Evolutionary conservation across 768 basidiomycete genomes (phyloP).

Genomic region (Amanita inopinata): DNA sequence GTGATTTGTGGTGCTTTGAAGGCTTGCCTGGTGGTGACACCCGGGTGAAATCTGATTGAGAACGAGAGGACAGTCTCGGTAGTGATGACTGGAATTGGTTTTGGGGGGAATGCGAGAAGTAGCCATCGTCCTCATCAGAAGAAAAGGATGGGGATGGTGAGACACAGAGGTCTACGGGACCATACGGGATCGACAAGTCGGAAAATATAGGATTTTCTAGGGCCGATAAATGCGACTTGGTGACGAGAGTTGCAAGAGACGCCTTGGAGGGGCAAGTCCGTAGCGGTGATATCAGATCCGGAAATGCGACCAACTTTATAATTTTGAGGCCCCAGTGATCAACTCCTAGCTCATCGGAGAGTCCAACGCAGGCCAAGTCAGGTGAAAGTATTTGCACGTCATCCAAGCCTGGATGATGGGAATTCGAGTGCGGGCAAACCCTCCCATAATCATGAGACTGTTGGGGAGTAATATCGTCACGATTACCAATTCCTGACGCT

Average conservation of each 20-base stretch:
- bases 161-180: slow-evolving; percentile 2
- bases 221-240: slow-evolving; percentile 6
- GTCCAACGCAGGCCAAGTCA: slow-evolving; percentile 68
- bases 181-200: slow-evolving; percentile 5
- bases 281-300: slow-evolving; percentile 48
- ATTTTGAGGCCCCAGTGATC: slow-evolving; percentile 73
- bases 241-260: slow-evolving; percentile 7
- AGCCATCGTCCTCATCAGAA: slow-evolving; percentile 40
- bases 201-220: slow-evolving; percentile 9
- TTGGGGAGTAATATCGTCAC: slow-evolving; percentile 4
- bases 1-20: slow-evolving; percentile 23
- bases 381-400: slow-evolving; percentile 58
- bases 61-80: slow-evolving; percentile 29
- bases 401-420: slow-evolving; percentile 43
- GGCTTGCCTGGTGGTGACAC: slow-evolving; percentile 22
- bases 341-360: slow-evolving; percentile 52
- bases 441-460: not conserved
- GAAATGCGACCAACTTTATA: slow-evolving; percentile 67
- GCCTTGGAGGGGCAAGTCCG: slow-evolving; percentile 11
- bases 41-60: slow-evolving; percentile 32
- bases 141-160: slow-evolving; percentile 3
- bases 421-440: slow-evolving; percentile 23
- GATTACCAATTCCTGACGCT: not conserved
- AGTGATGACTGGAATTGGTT: slow-evolving; percentile 25
- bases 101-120: slow-evolving; percentile 51